A percentile compares a stretch with the other conserved stretches of the same genome.
Evolutionary conservation across 768 basidiomycete species (phyloP).

Genomic region (Crucibulum laeve): DNA sequence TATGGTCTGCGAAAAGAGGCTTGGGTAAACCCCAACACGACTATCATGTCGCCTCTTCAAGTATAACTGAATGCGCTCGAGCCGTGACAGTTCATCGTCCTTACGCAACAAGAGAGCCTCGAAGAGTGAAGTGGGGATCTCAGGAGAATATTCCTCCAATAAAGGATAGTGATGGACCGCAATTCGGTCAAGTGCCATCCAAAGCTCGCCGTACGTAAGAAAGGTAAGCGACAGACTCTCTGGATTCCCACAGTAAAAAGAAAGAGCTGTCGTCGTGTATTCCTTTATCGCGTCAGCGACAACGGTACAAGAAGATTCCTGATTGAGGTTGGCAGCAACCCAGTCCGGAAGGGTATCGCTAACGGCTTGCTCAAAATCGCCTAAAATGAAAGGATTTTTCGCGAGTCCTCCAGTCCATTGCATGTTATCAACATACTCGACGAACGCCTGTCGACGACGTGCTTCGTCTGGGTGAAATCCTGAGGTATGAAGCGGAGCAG

Average conservation of each 20-base stretch:
- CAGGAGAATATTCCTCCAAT: conserved; percentile 39
- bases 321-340: conserved; percentile 15
- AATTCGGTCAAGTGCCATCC: conserved; percentile 41
- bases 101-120: conserved; percentile 36
- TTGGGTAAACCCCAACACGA: conserved; percentile 10
- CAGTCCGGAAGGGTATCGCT: conserved; percentile 24
- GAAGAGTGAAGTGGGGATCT: conserved; percentile 32
- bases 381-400: conserved; percentile 12
- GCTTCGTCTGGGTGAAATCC: conserved; percentile 13
- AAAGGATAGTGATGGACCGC: conserved; percentile 29
- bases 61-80: conserved; percentile 22
- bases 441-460: conserved; percentile 11
- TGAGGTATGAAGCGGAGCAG: background rate
- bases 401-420: conserved; percentile 2
- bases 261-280: conserved; percentile 20
- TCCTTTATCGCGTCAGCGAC: conserved; percentile 20
- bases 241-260: conserved; percentile 18
- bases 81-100: conserved; percentile 19
- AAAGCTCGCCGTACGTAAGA: conserved; percentile 40
- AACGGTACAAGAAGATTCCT: conserved; percentile 9
- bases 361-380: conserved; percentile 33
- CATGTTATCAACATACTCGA: conserved; percentile 7
- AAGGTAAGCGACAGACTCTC: conserved; percentile 39
- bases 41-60: conserved; percentile 20
- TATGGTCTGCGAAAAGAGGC: conserved; percentile 25